Evolutionary conservation across 2,329 filamentous ascomycete species (phyloP).

Genomic region (Xylariomycetidae sp.): DNA sequence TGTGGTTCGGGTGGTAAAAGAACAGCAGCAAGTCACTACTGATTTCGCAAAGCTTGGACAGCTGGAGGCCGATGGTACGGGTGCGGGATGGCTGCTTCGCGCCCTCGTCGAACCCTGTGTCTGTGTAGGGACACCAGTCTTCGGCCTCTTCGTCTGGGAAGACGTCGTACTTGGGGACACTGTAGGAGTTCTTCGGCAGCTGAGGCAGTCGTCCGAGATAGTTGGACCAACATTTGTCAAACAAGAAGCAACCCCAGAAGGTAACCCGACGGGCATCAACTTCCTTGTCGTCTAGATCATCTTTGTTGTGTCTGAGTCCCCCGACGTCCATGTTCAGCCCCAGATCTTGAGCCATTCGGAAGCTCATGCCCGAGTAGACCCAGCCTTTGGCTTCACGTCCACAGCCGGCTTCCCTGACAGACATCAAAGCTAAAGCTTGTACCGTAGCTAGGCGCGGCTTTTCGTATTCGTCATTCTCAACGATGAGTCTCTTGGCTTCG

Average conservation of each 20-base stretch:
- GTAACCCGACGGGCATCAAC: constrained; percentile 86
- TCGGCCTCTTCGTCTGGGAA: constrained; percentile 84
- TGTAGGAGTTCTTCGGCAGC: constrained; percentile 71
- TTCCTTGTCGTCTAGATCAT: constrained; percentile 68
- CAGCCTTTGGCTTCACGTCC: constrained; percentile 91
- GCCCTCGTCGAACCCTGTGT: constrained; percentile 68
- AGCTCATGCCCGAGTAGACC: constrained; percentile 98
- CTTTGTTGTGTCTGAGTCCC: constrained; percentile 52
- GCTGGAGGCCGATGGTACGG: constrained; percentile 72
- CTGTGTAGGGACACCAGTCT: constrained; percentile 82
- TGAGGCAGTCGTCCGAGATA: constrained; percentile 90
- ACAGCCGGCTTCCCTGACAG: constrained; percentile 90
- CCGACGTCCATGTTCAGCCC: constrained; percentile 81
- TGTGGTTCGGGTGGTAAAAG: constrained; percentile 80
- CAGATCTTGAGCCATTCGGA: constrained; percentile 93
- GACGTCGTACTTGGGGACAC: constrained; percentile 82
- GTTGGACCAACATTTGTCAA: constrained; percentile 98
- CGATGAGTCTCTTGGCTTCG: constrained; percentile 82
- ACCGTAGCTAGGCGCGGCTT: constrained; percentile 84
- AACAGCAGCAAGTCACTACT: constrained; percentile 82
- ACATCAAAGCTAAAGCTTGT: constrained; percentile 92
- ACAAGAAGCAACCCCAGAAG: constrained; percentile 97
- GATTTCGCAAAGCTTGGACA: constrained; percentile 83
- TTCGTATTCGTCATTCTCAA: constrained; percentile 90
- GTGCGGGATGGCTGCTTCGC: constrained; percentile 76